These are phyloP conservation scores for Escallonia herrerae DNA, from an alignment of 129 eudicot species.

Conservation along the genomic window DNA sequence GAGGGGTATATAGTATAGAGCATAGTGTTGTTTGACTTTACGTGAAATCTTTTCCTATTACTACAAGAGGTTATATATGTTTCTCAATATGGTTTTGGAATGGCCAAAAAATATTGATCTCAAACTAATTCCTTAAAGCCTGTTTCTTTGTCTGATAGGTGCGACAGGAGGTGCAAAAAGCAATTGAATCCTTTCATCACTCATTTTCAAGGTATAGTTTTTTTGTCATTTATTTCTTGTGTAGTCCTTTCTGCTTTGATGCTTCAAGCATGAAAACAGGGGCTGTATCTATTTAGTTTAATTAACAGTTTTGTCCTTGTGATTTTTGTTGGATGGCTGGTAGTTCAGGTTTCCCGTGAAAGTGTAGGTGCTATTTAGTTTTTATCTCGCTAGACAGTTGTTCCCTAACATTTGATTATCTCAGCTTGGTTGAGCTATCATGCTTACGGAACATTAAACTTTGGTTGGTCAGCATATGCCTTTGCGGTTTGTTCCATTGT, in stretches of 20 bases:
- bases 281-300: not conserved
- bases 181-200: constrained; percentile 24
- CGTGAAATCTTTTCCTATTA: too few relatives aligned
- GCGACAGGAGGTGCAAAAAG: constrained; percentile 55
- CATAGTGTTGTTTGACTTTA: too few relatives aligned
- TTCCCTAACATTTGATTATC: too few relatives aligned
- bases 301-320: not conserved
- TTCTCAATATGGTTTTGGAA: not conserved
- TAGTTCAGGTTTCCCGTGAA: not conserved
- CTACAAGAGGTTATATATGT: not conserved
- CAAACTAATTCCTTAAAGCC: not conserved
- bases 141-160: constrained; percentile 39
- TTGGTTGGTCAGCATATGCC: too few relatives aligned
- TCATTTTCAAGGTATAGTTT: constrained; percentile 41
- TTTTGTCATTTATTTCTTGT: constrained; percentile 3
- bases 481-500: too few relatives aligned
- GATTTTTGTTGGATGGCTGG: not conserved
- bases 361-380: not conserved
- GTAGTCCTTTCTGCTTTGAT: not conserved
- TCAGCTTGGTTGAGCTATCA: too few relatives aligned
- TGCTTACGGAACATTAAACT: too few relatives aligned
- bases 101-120: not conserved
- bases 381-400: not conserved
- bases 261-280: not conserved
- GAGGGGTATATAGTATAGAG: too few relatives aligned